Evolutionary conservation across 495 filamentous ascomycete species (phyloP).

Genomic region (Lophiostoma macrostomum): DNA sequence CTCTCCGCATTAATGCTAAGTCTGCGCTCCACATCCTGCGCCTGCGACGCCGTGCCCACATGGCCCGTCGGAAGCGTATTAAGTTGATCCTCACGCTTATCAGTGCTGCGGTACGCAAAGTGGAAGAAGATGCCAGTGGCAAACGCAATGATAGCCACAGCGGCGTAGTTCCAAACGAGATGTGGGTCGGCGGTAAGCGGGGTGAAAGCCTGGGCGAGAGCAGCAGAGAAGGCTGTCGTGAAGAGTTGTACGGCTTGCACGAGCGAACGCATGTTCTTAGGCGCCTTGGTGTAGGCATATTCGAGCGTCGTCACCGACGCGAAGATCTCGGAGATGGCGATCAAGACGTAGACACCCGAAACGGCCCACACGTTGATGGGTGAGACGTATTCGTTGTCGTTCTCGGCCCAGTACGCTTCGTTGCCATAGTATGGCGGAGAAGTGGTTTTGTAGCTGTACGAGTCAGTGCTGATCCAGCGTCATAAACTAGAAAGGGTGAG

Average conservation of each 20-base stretch:
- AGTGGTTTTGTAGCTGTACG: no score
- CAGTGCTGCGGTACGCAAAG: constrained; percentile 55
- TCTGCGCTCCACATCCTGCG: constrained; percentile 5
- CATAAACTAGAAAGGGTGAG: no score
- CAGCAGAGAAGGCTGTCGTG: constrained; percentile 12
- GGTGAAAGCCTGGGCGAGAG: constrained; percentile 17
- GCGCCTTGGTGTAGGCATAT: constrained; percentile 33
- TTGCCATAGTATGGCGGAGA: no score
- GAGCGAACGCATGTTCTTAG: constrained; percentile 28
- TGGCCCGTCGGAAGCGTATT: constrained; percentile 54
- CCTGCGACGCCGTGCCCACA: constrained; percentile 1
- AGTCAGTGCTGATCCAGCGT: no score
- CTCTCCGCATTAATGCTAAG: no score
- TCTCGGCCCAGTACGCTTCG: no score
- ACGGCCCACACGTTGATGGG: constrained; percentile 28
- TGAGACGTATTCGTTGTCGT: background rate
- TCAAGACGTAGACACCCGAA: constrained; percentile 14
- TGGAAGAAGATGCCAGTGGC: constrained; percentile 62
- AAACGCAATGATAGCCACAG: constrained; percentile 60
- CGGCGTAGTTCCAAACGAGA: constrained; percentile 56
- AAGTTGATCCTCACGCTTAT: constrained; percentile 62
- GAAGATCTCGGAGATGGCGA: constrained; percentile 29
- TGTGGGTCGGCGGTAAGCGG: constrained; percentile 19
- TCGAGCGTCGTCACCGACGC: constrained; percentile 26
- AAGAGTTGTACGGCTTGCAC: constrained; percentile 18